A percentile compares a stretch with the other conserved stretches of the same genome.
These are phyloP conservation scores for Rhytidhysteron rufulum DNA, from an alignment of 2,329 filamentous ascomycete species.

Conservation along the genomic window DNA sequence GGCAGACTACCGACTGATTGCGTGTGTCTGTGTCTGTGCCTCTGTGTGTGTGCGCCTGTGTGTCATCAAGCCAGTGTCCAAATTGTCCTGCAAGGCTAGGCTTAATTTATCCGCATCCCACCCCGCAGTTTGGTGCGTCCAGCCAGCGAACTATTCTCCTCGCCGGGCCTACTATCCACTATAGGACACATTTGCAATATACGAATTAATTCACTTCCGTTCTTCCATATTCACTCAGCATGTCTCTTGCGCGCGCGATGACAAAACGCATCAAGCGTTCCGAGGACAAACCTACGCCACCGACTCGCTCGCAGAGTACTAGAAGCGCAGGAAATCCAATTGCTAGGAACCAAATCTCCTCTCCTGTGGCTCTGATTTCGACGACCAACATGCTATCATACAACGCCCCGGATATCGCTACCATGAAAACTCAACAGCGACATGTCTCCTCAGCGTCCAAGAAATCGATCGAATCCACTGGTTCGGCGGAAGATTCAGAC, in stretches of 20 bases:
- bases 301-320: slow-evolving; percentile 44
- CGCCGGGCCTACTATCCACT: slow-evolving; percentile 25
- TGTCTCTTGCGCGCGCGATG: slow-evolving; percentile 68
- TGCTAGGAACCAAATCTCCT: slow-evolving; percentile 74
- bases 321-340: slow-evolving; percentile 42
- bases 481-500: slow-evolving; percentile 71
- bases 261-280: slow-evolving; percentile 63
- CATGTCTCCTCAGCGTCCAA: slow-evolving; percentile 48
- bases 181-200: slow-evolving; percentile 21
- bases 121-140: slow-evolving; percentile 30
- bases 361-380: slow-evolving; percentile 79
- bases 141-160: slow-evolving; percentile 23
- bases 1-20: too few species aligned
- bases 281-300: slow-evolving; percentile 38
- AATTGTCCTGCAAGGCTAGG: slow-evolving; percentile 4
- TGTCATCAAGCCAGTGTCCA: too few species aligned
- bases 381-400: slow-evolving; percentile 97
- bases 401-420: slow-evolving; percentile 78
- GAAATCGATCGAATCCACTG: slow-evolving; percentile 45
- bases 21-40: too few species aligned
- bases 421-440: too few species aligned
- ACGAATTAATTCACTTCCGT: slow-evolving; percentile 25
- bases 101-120: slow-evolving; percentile 32
- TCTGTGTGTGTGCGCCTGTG: too few species aligned
- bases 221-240: slow-evolving; percentile 28